Evolutionary conservation across 1,284 basidiomycete species (phyloP), one percentile per base, ranked within the genome.

Genomic region (Moesziomyces globuligerus): DNA sequence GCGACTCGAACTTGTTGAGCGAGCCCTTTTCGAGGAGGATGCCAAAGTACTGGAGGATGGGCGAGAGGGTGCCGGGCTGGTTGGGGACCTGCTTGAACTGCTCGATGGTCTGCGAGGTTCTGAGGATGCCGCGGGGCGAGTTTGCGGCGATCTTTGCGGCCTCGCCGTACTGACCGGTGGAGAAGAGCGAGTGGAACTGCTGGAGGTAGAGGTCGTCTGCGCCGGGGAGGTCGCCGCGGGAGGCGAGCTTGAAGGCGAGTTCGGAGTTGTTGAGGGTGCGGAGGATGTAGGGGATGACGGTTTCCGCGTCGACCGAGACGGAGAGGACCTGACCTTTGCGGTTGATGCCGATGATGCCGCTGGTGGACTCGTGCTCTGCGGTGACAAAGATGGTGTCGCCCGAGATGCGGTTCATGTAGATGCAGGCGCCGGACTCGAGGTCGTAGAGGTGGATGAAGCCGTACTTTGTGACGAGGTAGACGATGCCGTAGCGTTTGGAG

Each of bases 381-480:
- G 96, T 98, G 48, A 97, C 94, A 84, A 99, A 98, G 83, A 98
- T 98, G 45, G 96, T 98, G 85, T 98, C 96, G 42, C 96, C 95
- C 47, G 93, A 96, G 83, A 99, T 98, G 72, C 96, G 91, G 88
- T 99, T 98, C 96, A 98, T 99, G 87, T 98, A 99, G 76, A 98
- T 90, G 86, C 96, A 98, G 49, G 93, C 91, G 61, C 95, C 96
- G n/a, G 91, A 89, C 84, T 99, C 96, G 73, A 98, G 88, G 84
- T 99, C 96, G 85, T 99, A 99, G 17, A 99, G 88, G 85, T 98
- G 96, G 80, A 99, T 98, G 85, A 99, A 99, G 48, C 96, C 96
- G 83, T 94, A 98, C 84, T 99, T 99, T 64, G 96, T 98, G 80
- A 98, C 92, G 61, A 99, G 88, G 85, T 96, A 99, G 79, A 97